Percentiles rank a stretch among this genome's conserved stretches.
Conservation (phyloP, 345 rosid genomes). For the Turritis glabra region DNA sequence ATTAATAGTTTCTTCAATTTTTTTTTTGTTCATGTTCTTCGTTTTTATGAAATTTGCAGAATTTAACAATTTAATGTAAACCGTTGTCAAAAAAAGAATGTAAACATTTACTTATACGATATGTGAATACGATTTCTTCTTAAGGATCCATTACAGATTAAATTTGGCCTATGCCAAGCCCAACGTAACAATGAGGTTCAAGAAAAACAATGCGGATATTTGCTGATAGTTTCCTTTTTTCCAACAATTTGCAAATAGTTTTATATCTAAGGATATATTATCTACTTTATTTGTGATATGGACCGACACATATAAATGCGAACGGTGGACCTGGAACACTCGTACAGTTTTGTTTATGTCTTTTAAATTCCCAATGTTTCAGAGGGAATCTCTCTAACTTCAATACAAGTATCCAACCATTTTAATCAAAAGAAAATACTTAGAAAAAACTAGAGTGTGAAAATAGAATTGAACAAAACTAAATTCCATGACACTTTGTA, state of each 20-base stretch:
- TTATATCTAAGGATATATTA: neutral
- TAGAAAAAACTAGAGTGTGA: neutral
- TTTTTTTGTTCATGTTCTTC: neutral
- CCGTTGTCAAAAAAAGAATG: neutral
- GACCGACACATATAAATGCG: conserved; percentile 38
- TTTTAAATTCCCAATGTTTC: conserved; percentile 43
- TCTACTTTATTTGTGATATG: conserved; percentile 2
- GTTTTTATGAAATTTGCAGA: neutral
- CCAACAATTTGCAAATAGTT: neutral
- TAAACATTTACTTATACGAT: too few relatives aligned
- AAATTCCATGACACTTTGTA: neutral
- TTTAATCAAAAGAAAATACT: neutral
- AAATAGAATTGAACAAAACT: neutral
- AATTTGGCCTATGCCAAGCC: conserved; percentile 16
- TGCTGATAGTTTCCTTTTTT: neutral
- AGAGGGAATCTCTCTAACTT: conserved; percentile 39
- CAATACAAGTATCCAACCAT: conserved; percentile 17
- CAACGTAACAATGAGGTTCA: conserved; percentile 10
- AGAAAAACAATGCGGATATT: neutral
- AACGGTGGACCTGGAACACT: conserved; percentile 34
- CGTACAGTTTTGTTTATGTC: conserved; percentile 40
- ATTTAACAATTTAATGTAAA: conserved; percentile 10
- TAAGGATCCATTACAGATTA: neutral
- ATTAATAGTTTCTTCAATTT: neutral
- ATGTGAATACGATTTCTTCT: neutral